A percentile compares a stretch with the other conserved stretches of the same genome.
Evolutionary conservation across 192 early-diverging fungal species (phyloP).

Genomic region (Helicostylum pulchrum): DNA sequence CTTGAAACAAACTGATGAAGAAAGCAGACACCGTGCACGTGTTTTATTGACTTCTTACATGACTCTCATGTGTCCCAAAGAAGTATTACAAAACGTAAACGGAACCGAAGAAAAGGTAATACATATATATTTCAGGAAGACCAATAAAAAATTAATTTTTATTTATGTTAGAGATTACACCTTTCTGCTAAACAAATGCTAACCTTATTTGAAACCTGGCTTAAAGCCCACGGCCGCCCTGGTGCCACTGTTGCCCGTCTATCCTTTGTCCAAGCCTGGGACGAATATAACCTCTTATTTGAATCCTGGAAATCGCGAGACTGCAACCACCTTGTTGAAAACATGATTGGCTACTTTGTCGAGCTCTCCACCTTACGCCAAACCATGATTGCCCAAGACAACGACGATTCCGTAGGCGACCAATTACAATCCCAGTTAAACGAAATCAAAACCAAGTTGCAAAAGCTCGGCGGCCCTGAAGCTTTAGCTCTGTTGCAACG

Average conservation of each 20-base stretch:
- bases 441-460: slow-evolving; percentile 17
- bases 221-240: slow-evolving; percentile 20
- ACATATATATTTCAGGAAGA: no score
- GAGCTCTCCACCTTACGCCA: slow-evolving; percentile 66
- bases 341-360: slow-evolving; percentile 62
- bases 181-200: slow-evolving; percentile 34
- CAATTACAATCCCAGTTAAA: slow-evolving; percentile 25
- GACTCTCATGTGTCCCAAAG: slow-evolving; percentile 60
- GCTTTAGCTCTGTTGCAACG: slow-evolving; percentile 12
- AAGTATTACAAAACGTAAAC: slow-evolving; percentile 52
- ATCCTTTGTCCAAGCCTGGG: slow-evolving; percentile 53
- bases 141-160: background rate
- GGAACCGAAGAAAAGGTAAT: slow-evolving; percentile 57
- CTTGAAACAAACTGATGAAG: slow-evolving; percentile 34
- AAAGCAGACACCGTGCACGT: slow-evolving; percentile 46
- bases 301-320: slow-evolving; percentile 71
- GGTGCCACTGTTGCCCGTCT: slow-evolving; percentile 14
- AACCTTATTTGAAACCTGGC: slow-evolving; percentile 35
- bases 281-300: slow-evolving; percentile 59
- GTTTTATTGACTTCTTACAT: slow-evolving; percentile 74
- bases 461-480: slow-evolving; percentile 13
- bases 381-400: slow-evolving; percentile 33
- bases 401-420: slow-evolving; percentile 23
- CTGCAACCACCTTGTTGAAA: slow-evolving; percentile 56
- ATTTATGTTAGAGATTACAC: slow-evolving; percentile 22